A percentile compares a stretch with the other conserved stretches of the same genome.
phyloP scores from a whole-genome alignment of 495 filamentous ascomycete species.

The Aspergillus haitiensis region DNA sequence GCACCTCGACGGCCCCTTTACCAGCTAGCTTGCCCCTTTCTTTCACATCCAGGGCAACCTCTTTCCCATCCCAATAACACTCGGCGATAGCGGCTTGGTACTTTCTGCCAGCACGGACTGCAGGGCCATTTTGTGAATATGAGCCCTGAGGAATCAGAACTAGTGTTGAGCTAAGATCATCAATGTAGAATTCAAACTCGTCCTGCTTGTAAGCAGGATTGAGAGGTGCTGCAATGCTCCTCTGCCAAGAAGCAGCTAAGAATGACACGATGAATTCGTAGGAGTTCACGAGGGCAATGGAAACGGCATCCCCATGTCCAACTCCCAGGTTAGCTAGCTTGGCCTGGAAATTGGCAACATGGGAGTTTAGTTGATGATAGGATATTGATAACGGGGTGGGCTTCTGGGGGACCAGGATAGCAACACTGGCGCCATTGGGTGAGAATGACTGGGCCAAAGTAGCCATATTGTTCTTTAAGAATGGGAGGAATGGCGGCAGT shows the following conservation, averaged over 20 bases:
- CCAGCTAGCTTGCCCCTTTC: constrained; percentile 65
- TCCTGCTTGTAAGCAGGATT: constrained; percentile 83
- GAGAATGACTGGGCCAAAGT: constrained; percentile 50
- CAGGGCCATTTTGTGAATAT: constrained; percentile 59
- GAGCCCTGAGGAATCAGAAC: constrained; percentile 71
- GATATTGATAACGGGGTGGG: constrained; percentile 59
- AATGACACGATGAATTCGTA: constrained; percentile 83
- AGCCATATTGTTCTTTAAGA: constrained; percentile 31
- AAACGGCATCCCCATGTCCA: constrained; percentile 62
- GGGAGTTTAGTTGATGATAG: constrained; percentile 60
- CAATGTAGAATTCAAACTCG: constrained; percentile 88
- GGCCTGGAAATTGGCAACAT: constrained; percentile 65
- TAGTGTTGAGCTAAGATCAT: constrained; percentile 74
- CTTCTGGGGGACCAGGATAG: constrained; percentile 67
- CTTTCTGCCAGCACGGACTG: constrained; percentile 70
- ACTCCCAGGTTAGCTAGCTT: constrained; percentile 73
- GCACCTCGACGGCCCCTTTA: constrained; percentile 45
- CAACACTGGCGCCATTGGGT: constrained; percentile 42
- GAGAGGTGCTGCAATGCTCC: constrained; percentile 75
- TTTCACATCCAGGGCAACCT: constrained; percentile 74
- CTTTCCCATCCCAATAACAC: constrained; percentile 68
- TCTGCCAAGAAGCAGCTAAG: constrained; percentile 73
- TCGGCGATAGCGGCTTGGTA: constrained; percentile 79
- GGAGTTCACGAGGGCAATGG: constrained; percentile 74
- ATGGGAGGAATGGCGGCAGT: not conserved